Evolutionary conservation across 305 asterid genomes (phyloP).

Genomic region (Galium porrigens): DNA sequence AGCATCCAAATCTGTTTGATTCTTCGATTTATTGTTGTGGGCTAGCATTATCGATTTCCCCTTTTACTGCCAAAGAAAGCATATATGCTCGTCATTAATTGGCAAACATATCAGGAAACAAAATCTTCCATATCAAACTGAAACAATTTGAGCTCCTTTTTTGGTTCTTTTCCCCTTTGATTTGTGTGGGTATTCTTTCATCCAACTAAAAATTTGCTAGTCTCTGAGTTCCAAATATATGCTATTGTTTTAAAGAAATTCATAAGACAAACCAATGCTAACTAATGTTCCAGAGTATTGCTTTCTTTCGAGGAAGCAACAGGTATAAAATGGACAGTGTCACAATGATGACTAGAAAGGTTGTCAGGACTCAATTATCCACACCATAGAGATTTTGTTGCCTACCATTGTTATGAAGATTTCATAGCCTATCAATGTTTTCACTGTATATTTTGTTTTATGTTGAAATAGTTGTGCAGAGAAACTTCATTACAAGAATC

Average conservation of each 20-base stretch:
- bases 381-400: not conserved
- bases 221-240: no score
- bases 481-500: slow-evolving; percentile 69
- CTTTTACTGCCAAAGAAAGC: not conserved
- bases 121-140: not conserved
- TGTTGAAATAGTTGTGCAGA: slow-evolving; percentile 55
- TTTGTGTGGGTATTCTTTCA: not conserved
- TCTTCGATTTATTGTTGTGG: not conserved
- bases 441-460: not conserved
- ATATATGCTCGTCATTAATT: not conserved
- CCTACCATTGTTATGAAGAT: not conserved
- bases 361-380: no score
- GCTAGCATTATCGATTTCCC: not conserved
- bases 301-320: no score
- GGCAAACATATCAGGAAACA: not conserved
- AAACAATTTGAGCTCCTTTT: not conserved
- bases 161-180: not conserved
- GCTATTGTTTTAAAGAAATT: no score
- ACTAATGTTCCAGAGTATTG: no score
- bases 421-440: no score
- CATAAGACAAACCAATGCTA: no score
- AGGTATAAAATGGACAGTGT: no score
- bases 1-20: slow-evolving; percentile 11
- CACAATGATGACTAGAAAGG: no score
- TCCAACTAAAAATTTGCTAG: no score